Evolutionary conservation across 2,329 filamentous ascomycete species (phyloP).

Genomic region (Sclerotinia spermophila): DNA sequence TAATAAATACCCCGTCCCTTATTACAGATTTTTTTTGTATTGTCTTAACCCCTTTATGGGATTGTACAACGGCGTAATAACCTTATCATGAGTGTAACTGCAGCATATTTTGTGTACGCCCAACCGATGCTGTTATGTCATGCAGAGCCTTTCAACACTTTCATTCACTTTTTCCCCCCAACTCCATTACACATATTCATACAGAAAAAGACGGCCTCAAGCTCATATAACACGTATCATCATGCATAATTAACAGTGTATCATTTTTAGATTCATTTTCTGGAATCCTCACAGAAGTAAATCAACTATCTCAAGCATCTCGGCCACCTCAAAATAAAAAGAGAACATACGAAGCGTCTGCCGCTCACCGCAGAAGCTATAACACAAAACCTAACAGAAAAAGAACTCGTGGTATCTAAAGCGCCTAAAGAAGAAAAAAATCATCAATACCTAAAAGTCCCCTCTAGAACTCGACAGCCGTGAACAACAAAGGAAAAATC

Average conservation of each 20-base stretch:
- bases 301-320: neutral
- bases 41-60: neutral
- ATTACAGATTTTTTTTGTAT: neutral
- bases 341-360: neutral
- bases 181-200: neutral
- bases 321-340: neutral
- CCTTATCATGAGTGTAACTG: neutral
- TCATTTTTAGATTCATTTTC: neutral
- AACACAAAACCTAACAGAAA: conserved; percentile 16
- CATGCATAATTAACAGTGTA: neutral
- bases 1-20: neutral
- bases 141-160: neutral
- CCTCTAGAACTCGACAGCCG: conserved; percentile 10
- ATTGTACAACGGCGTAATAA: neutral
- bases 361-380: conserved; percentile 5
- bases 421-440: conserved; percentile 24
- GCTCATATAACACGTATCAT: neutral
- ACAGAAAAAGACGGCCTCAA: neutral
- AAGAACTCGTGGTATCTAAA: conserved; percentile 35
- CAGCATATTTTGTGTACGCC: neutral
- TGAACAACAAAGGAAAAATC: conserved; percentile 17
- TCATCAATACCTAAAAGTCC: conserved; percentile 17
- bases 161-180: no score
- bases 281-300: neutral
- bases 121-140: neutral